phyloP scores from a whole-genome alignment of 164 flowering plant genomes.

The Cinnamomum chago region DNA sequence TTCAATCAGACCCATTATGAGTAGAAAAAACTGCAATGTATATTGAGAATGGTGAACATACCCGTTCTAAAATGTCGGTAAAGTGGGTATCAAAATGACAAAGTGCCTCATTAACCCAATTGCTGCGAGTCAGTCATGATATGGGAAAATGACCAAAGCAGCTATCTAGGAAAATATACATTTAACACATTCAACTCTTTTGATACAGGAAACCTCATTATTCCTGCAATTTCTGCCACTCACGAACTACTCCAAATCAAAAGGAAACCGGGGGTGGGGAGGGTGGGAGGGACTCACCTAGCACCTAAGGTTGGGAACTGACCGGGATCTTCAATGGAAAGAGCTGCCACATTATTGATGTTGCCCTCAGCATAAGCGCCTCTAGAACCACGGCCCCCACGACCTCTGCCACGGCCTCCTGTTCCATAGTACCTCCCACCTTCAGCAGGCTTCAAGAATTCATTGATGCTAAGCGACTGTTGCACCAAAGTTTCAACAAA shows the following conservation, averaged over 20 bases:
- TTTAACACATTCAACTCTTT: slow-evolving; percentile 18
- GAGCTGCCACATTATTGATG: slow-evolving; percentile 27
- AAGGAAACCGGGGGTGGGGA: slow-evolving; percentile 1
- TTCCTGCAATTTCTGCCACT: slow-evolving; percentile 26
- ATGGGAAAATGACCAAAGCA: neutral
- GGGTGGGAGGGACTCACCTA: slow-evolving; percentile 34
- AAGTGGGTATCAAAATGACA: too few relatives aligned
- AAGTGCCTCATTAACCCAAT: too few relatives aligned
- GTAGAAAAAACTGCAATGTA: too few relatives aligned
- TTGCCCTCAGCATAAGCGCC: slow-evolving; percentile 53
- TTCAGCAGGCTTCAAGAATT: slow-evolving; percentile 90
- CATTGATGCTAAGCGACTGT: slow-evolving; percentile 78
- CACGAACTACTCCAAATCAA: slow-evolving; percentile 11
- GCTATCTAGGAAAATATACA: slow-evolving; percentile 27
- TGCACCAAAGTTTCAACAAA: neutral
- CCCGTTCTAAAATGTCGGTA: too few relatives aligned
- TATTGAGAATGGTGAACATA: too few relatives aligned
- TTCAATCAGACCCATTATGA: too few relatives aligned
- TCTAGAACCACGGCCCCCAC: slow-evolving; percentile 63
- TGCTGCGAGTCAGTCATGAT: neutral
- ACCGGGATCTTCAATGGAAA: slow-evolving; percentile 42
- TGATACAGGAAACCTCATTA: slow-evolving; percentile 32
- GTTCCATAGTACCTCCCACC: slow-evolving; percentile 50
- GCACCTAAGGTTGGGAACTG: slow-evolving; percentile 68
- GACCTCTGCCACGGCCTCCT: slow-evolving; percentile 77